Conservation (phyloP, 352 stramenopile species). For the Peronosclerospora sorghi region DNA sequence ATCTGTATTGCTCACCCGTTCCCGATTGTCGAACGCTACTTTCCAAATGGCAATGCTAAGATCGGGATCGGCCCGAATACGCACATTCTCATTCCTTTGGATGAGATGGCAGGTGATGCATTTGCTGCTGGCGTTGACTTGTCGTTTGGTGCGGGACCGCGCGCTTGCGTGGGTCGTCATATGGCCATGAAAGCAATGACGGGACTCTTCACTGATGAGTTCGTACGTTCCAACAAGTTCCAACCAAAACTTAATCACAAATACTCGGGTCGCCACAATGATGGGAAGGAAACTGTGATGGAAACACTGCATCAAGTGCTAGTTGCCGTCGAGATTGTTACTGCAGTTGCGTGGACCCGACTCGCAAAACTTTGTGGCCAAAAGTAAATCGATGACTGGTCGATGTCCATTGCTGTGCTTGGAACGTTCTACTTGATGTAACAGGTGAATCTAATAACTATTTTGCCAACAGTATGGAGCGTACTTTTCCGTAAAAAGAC, state of each 20-base stretch:
- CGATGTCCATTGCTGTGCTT: too few relatives aligned
- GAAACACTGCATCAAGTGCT: constrained; percentile 20
- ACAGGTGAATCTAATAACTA: too few relatives aligned
- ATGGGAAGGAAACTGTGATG: constrained; percentile 15
- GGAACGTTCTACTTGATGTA: too few relatives aligned
- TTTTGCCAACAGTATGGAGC: too few relatives aligned
- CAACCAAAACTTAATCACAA: constrained; percentile 20
- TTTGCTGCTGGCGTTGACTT: constrained; percentile 22
- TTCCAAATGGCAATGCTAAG: constrained; percentile 6
- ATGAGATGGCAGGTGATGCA: constrained; percentile 21
- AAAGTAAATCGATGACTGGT: too few relatives aligned
- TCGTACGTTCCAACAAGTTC: constrained; percentile 18
- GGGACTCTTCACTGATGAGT: constrained; percentile 17
- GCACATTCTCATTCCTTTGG: constrained; percentile 20
- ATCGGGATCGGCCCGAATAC: constrained; percentile 17
- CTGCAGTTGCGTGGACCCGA: not conserved
- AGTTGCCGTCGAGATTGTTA: constrained; percentile 6
- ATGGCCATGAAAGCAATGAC: constrained; percentile 29
- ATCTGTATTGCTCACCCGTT: constrained; percentile 22
- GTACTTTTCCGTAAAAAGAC: too few relatives aligned
- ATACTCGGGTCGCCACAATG: constrained; percentile 25
- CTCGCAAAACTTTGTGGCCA: not conserved
- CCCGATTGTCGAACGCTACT: constrained; percentile 20
- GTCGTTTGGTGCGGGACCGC: constrained; percentile 20
- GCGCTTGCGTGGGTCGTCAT: constrained; percentile 19